These are phyloP conservation scores for Closterium sp. DNA, from an alignment of 139 green algal species.

Conservation along the genomic window DNA sequence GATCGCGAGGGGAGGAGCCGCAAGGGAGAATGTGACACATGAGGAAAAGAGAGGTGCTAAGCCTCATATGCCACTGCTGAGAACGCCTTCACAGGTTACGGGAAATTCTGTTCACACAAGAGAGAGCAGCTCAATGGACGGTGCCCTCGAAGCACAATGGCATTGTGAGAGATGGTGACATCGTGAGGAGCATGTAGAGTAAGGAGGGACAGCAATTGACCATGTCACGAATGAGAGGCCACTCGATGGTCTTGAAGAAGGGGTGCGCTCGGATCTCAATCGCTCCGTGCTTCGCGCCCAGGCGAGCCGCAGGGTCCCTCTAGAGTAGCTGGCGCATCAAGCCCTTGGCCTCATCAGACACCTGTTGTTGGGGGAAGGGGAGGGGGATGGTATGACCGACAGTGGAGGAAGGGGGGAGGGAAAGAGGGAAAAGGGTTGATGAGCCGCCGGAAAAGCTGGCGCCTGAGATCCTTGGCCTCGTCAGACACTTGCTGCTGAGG, in stretches of 20 bases:
- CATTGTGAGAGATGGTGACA: neutral
- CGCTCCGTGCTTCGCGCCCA: slow-evolving; percentile 76
- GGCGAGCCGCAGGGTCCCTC: slow-evolving; percentile 68
- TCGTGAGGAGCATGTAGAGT: no score
- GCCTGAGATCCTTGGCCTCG: no score
- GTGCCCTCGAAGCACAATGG: neutral
- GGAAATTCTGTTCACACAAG: no score
- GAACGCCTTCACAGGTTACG: no score
- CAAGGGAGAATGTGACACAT: neutral
- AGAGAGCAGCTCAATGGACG: slow-evolving; percentile 83
- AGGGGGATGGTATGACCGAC: no score
- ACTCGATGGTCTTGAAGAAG: slow-evolving; percentile 88
- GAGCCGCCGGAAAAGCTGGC: no score
- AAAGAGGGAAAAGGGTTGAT: no score
- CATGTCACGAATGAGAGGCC: slow-evolving; percentile 75
- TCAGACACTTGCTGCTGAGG: no score
- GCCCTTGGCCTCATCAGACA: slow-evolving; percentile 56
- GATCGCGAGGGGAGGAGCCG: neutral
- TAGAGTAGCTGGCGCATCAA: slow-evolving; percentile 80
- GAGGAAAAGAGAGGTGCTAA: no score
- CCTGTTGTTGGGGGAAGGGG: no score
- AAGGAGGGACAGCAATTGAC: slow-evolving; percentile 4
- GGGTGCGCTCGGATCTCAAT: slow-evolving; percentile 92
- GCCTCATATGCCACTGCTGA: slow-evolving; percentile 73
- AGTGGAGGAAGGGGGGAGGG: no score